Conservation (phyloP, 1,139 yeast genomes). For the Pichia sp. region DNA sequence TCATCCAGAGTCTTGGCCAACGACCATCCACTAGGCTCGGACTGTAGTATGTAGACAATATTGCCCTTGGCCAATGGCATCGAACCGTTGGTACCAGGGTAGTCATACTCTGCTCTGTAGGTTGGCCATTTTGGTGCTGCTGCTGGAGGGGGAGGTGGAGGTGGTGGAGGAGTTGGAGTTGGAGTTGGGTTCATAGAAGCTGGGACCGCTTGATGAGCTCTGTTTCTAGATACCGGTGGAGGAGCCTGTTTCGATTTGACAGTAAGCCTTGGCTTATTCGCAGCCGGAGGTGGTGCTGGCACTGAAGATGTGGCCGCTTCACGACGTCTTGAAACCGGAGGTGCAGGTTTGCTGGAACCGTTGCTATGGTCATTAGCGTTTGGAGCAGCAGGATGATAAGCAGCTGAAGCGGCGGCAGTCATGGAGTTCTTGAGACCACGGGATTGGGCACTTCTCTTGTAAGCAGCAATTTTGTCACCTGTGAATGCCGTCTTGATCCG, state of each 20-base stretch:
- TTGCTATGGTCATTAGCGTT: conserved; percentile 6
- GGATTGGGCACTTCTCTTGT: conserved; percentile 21
- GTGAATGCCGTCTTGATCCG: conserved; percentile 50
- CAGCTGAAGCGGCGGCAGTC: conserved; percentile 28
- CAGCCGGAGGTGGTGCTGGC: conserved; percentile 20
- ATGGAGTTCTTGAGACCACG: conserved; percentile 28
- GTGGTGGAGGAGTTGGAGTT: conserved; percentile 37
- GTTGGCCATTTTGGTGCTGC: conserved; percentile 67
- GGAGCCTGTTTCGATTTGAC: conserved; percentile 21
- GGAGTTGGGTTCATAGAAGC: conserved; percentile 14
- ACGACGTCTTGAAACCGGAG: conserved; percentile 23
- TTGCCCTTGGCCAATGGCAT: conserved; percentile 75
- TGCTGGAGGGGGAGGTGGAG: conserved; percentile 68
- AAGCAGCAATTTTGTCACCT: conserved; percentile 26
- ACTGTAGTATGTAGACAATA: conserved; percentile 61
- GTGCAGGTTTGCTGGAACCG: conserved; percentile 12
- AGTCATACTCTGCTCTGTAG: conserved; percentile 83
- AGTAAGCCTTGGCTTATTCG: conserved; percentile 21
- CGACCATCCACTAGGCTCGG: conserved; percentile 88
- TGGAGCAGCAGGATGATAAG: conserved; percentile 27
- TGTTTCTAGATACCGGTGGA: conserved; percentile 22
- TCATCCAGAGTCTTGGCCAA: conserved; percentile 76
- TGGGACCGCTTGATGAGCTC: neutral
- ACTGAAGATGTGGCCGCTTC: conserved; percentile 11
- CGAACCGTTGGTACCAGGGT: conserved; percentile 80